Evolutionary conservation across 192 early-diverging fungal species (phyloP), one percentile per base, ranked within the genome.

Genomic region (Bifiguratus adelaidae): DNA sequence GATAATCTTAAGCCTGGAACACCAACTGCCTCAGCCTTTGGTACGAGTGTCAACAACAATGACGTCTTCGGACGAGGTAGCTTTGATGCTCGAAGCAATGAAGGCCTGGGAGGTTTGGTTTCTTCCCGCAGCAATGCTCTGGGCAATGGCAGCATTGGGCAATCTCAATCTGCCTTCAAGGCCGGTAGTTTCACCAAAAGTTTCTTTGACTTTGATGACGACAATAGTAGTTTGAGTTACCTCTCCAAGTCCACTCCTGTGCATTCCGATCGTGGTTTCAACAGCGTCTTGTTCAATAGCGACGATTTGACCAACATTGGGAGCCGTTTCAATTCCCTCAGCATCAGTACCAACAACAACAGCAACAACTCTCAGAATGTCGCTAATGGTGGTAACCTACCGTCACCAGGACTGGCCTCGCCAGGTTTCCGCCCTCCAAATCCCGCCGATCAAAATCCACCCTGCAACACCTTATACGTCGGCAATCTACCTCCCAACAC

Each of bases 401-500:
- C 61, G 18, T 55, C 50, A 44, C 68, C 46, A 52, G 69, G 61
- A 43, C 60, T 60, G 44, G 46, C 60, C 45, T 72, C 61, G 35
- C 71, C 47, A 56, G 52, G 67, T 61, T 71, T 67, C 51, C 65
- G 70, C 30, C 66, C 75, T 47, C 70, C 57, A 55, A 89, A 78
- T 50, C 48, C 68, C 15, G 76, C 71, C 27, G 92, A 98, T 67
- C 92, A 95, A 63, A 98, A 98, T 60, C 95, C 92, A 30, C 95
- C 95, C 1, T 98, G 95, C 73, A 98, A 98, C 61, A 98, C 95
- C 3, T 69, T 98, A n/a, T 98, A 98, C 53, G 91, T 98, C 21
- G 95, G 95, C 23, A 98, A 98, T 61, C 67, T 98, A 22, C 89
- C 95, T 9, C 71, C 76, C 44, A 80, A 89, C 52, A 86, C 92